phyloP scores from a whole-genome alignment of 2,329 filamentous ascomycete genomes.

The Coniochaeta sp. region DNA sequence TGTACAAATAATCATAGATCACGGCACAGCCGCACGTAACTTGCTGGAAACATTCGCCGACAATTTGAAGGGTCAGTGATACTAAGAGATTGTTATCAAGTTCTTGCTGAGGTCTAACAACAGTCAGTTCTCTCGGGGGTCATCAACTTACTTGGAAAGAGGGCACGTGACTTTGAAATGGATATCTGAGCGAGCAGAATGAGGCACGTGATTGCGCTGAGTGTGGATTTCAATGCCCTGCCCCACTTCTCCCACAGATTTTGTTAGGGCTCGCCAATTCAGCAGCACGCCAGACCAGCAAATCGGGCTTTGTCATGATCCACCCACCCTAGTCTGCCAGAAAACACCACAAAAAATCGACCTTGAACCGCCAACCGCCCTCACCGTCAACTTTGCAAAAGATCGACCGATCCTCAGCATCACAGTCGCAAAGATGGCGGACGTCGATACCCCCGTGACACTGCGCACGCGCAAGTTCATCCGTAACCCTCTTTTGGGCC shows the following conservation, averaged over 20 bases:
- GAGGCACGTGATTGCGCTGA: neutral
- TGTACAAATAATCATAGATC: too few relatives aligned
- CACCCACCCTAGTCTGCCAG: slow-evolving; percentile 7
- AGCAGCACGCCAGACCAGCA: slow-evolving; percentile 10
- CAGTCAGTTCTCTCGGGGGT: too few relatives aligned
- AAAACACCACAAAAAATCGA: slow-evolving; percentile 10
- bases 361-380: neutral
- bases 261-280: slow-evolving; percentile 38
- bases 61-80: too few relatives aligned
- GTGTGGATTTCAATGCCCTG: neutral
- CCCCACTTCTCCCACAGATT: slow-evolving; percentile 1
- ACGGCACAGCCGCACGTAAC: too few relatives aligned
- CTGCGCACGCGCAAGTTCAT: slow-evolving; percentile 99
- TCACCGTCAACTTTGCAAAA: slow-evolving; percentile 4
- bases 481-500: slow-evolving; percentile 96
- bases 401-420: slow-evolving; percentile 1
- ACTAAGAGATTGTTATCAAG: too few relatives aligned
- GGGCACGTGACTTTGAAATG: neutral
- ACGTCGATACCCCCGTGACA: slow-evolving; percentile 69
- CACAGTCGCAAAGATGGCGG: slow-evolving; percentile 65
- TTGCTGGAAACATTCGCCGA: too few relatives aligned
- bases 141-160: neutral
- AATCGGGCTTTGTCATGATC: slow-evolving; percentile 12
- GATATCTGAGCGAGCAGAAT: too few relatives aligned
- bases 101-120: too few relatives aligned